These are phyloP conservation scores for Brassica balearica DNA, from an alignment of 441 rosid species.

Conservation along the genomic window DNA sequence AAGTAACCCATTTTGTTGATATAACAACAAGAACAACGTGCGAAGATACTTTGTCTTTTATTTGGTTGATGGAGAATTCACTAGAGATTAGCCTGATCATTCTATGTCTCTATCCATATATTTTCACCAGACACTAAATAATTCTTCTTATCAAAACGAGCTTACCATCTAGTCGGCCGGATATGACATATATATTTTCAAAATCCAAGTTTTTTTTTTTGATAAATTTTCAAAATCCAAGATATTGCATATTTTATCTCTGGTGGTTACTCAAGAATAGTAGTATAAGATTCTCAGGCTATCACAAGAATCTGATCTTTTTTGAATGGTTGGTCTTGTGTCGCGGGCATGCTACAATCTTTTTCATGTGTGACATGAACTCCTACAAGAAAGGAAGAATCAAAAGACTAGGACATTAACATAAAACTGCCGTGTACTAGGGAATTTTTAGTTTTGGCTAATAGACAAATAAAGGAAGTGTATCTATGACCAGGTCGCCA, in stretches of 20 bases:
- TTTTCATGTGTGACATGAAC: slow-evolving; percentile 26
- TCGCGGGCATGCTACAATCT: slow-evolving; percentile 26
- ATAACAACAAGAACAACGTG: slow-evolving; percentile 41
- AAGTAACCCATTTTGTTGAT: slow-evolving; percentile 21
- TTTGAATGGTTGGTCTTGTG: slow-evolving; percentile 22
- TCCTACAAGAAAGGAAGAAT: slow-evolving; percentile 12
- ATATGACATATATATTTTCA: slow-evolving; percentile 29
- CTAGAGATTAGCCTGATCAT: slow-evolving; percentile 26
- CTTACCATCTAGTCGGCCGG: slow-evolving; percentile 28
- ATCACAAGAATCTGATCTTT: slow-evolving; percentile 30
- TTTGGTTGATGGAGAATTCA: slow-evolving; percentile 44
- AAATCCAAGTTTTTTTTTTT: neutral
- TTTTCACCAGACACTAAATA: slow-evolving; percentile 27
- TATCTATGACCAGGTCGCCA: slow-evolving; percentile 31
- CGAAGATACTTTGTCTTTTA: slow-evolving; percentile 41
- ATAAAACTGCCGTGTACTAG: slow-evolving; percentile 3
- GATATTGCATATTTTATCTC: slow-evolving; percentile 15
- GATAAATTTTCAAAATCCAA: neutral
- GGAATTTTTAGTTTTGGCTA: neutral
- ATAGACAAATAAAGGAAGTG: slow-evolving; percentile 25
- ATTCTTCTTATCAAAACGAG: slow-evolving; percentile 16
- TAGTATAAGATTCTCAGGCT: slow-evolving; percentile 34
- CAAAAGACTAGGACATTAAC: slow-evolving; percentile 11
- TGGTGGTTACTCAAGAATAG: slow-evolving; percentile 20
- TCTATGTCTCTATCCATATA: slow-evolving; percentile 36